A percentile compares a stretch with the other conserved stretches of the same genome.
phyloP scores from a whole-genome alignment of 2,329 filamentous ascomycete species.

The Fusarium longipes region DNA sequence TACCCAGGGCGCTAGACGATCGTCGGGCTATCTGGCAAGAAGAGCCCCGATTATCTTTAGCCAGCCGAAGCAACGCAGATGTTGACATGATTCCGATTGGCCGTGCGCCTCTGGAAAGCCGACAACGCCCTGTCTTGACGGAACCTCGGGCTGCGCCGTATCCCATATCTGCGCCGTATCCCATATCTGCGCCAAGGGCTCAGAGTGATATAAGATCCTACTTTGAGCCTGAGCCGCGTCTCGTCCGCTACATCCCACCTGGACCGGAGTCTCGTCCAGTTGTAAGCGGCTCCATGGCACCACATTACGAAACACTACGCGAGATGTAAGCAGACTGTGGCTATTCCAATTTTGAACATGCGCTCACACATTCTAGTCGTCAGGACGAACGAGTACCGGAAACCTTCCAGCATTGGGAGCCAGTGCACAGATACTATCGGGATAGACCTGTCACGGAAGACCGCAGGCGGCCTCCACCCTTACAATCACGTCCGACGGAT shows the following conservation, averaged over 20 bases:
- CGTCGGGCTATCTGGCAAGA: constrained; percentile 41
- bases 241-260: constrained; percentile 17
- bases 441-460: constrained; percentile 28
- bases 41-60: constrained; percentile 29
- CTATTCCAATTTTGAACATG: background rate
- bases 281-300: constrained; percentile 15
- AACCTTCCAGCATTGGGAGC: constrained; percentile 22
- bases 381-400: constrained; percentile 18
- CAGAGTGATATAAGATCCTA: constrained; percentile 11
- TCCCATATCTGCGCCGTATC: constrained; percentile 9
- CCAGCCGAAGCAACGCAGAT: constrained; percentile 32
- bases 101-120: constrained; percentile 19
- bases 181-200: constrained; percentile 5
- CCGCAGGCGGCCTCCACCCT: constrained; percentile 27
- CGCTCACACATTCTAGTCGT: constrained; percentile 37
- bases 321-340: constrained; percentile 41
- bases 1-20: constrained; percentile 23
- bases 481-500: constrained; percentile 42
- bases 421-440: constrained; percentile 31
- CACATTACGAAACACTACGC: constrained; percentile 34
- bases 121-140: constrained; percentile 12
- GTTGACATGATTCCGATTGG: constrained; percentile 39
- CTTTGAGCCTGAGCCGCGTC: constrained; percentile 15
- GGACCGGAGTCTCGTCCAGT: constrained; percentile 27
- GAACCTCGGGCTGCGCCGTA: constrained; percentile 21